phyloP scores from a whole-genome alignment of 345 rosid species.

The Pistacia atlantica region DNA sequence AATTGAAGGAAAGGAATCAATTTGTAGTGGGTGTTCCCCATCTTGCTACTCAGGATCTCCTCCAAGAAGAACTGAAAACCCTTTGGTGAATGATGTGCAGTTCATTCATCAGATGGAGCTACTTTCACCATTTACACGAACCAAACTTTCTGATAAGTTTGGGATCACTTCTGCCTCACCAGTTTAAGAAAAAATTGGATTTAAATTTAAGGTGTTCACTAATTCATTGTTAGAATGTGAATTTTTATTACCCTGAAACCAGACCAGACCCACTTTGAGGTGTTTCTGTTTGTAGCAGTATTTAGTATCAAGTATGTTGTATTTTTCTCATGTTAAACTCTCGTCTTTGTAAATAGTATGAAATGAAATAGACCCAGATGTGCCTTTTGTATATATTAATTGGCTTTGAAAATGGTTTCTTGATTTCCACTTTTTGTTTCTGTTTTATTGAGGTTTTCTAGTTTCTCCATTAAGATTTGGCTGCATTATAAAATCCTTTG shows the following conservation, averaged over 20 bases:
- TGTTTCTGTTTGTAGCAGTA: too few species aligned
- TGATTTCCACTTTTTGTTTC: too few species aligned
- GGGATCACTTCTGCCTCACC: constrained; percentile 41
- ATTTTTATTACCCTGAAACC: not conserved
- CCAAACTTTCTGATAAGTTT: constrained; percentile 51
- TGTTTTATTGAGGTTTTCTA: too few species aligned
- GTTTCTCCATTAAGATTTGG: too few species aligned
- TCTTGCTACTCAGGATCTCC: constrained; percentile 69
- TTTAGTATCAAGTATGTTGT: too few species aligned
- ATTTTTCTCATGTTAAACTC: too few species aligned
- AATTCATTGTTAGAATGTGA: not conserved
- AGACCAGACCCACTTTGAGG: too few species aligned
- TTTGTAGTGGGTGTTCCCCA: constrained; percentile 43
- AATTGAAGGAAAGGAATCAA: constrained; percentile 37
- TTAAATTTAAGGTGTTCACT: not conserved
- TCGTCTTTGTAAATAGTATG: too few species aligned
- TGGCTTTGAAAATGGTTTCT: too few species aligned
- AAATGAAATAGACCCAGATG: too few species aligned
- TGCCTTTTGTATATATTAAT: too few species aligned
- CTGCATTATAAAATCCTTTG: too few species aligned
- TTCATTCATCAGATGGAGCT: constrained; percentile 72
- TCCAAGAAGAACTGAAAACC: constrained; percentile 73
- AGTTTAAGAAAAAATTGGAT: not conserved
- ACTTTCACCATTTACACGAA: constrained; percentile 56
- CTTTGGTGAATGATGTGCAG: constrained; percentile 65